Conservation (phyloP, 108 stramenopile species). For the Chaetoceros tenuissimus region DNA sequence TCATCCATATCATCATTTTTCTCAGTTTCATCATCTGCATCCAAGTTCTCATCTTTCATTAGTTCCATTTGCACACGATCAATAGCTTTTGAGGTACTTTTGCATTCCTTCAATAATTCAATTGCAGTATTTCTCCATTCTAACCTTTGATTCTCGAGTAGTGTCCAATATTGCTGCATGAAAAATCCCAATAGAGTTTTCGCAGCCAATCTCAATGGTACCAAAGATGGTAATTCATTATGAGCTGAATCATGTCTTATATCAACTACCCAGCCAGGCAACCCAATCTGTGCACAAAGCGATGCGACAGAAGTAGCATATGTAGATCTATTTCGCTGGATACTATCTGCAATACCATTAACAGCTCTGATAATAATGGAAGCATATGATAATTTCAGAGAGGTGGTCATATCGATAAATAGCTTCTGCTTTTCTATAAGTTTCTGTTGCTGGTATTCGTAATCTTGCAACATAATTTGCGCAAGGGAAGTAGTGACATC, state of each 20-base stretch:
- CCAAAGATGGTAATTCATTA: slow-evolving; percentile 58
- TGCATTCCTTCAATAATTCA: not conserved
- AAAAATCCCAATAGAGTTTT: slow-evolving; percentile 59
- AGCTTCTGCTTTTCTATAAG: not conserved
- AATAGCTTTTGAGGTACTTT: not conserved
- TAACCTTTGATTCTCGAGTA: slow-evolving; percentile 8
- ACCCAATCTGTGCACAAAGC: slow-evolving; percentile 57
- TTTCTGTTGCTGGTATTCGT: slow-evolving; percentile 3
- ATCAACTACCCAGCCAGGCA: slow-evolving; percentile 78
- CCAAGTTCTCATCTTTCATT: not conserved
- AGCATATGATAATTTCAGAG: slow-evolving; percentile 62
- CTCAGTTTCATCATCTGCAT: not conserved
- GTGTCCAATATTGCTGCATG: slow-evolving; percentile 50
- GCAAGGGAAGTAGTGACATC: slow-evolving; percentile 61
- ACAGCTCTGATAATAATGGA: slow-evolving; percentile 65
- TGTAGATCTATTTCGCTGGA: slow-evolving; percentile 45
- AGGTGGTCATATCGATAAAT: slow-evolving; percentile 3
- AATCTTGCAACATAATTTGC: slow-evolving; percentile 48
- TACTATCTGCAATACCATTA: slow-evolving; percentile 72
- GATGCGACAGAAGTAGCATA: slow-evolving; percentile 37
- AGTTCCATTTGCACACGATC: not conserved
- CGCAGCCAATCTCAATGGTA: slow-evolving; percentile 50
- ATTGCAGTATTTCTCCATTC: slow-evolving; percentile 13
- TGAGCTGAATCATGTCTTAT: slow-evolving; percentile 77
- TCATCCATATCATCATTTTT: not conserved